Percentiles rank a stretch among this genome's conserved stretches.
Evolutionary conservation across 2,329 filamentous ascomycete genomes (phyloP).

Genomic region (Arthroderma sp.): DNA sequence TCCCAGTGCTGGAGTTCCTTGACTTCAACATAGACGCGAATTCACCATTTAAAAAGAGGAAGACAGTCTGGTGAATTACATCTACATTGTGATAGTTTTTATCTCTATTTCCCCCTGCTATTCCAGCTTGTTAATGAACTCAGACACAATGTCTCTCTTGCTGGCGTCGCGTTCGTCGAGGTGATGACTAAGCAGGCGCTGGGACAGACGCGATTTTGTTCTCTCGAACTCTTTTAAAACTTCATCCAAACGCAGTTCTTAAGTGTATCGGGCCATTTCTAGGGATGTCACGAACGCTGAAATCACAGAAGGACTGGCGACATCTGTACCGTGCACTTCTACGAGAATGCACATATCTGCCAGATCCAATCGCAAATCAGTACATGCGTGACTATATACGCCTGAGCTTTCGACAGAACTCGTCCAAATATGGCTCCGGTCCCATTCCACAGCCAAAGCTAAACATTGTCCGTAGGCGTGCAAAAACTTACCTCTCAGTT

Average conservation of each 20-base stretch:
- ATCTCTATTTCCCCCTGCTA: no score
- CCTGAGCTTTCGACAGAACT: slow-evolving; percentile 35
- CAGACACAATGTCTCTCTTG: no score
- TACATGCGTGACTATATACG: slow-evolving; percentile 39
- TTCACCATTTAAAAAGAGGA: slow-evolving; percentile 1
- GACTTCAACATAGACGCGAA: no score
- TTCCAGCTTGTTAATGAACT: no score
- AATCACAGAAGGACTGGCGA: slow-evolving; percentile 17
- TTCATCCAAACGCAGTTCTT: no score
- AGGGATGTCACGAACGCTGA: not conserved
- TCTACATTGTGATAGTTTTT: not conserved
- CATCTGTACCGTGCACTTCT: slow-evolving; percentile 44
- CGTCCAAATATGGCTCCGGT: slow-evolving; percentile 1
- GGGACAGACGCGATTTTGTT: no score
- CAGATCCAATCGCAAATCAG: slow-evolving; percentile 40
- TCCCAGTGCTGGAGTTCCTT: not conserved
- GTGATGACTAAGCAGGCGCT: no score
- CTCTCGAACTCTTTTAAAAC: no score
- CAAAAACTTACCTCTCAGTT: slow-evolving; percentile 28
- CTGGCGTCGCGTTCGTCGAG: no score
- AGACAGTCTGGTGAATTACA: not conserved
- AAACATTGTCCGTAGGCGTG: slow-evolving; percentile 14
- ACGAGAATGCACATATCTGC: slow-evolving; percentile 47
- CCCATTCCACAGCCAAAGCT: slow-evolving; percentile 1
- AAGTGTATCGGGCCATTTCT: not conserved